phyloP scores from a whole-genome alignment of 2,329 filamentous ascomycete species.

The Hymenoscyphus fructigenus region DNA sequence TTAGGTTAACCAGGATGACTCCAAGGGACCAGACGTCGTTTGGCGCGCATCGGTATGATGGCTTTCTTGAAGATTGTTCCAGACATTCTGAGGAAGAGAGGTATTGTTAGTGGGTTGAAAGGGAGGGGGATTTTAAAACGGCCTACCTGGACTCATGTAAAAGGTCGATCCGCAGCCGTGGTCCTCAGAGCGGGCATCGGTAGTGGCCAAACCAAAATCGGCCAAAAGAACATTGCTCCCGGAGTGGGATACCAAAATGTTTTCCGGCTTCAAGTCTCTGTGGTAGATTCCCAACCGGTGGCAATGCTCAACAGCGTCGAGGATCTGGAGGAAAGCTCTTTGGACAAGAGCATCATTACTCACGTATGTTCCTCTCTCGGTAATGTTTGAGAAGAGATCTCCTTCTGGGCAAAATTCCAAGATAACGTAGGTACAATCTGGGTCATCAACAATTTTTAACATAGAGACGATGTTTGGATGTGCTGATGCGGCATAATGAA shows the following conservation, averaged over 20 bases:
- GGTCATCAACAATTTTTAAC: conserved; percentile 87
- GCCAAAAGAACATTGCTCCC: conserved; percentile 92
- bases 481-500: conserved; percentile 84
- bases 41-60: conserved; percentile 85
- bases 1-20: conserved; percentile 95
- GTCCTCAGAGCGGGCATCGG: conserved; percentile 80
- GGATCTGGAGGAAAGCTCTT: conserved; percentile 86
- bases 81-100: conserved; percentile 70
- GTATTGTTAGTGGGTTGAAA: conserved; percentile 33
- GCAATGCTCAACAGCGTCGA: conserved; percentile 96
- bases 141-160: conserved; percentile 98
- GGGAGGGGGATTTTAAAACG: conserved; percentile 23
- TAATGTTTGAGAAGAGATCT: conserved; percentile 96
- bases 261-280: conserved; percentile 96
- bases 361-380: conserved; percentile 88
- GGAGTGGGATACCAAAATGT: conserved; percentile 86
- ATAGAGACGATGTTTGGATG: conserved; percentile 94
- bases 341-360: conserved; percentile 87
- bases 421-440: conserved; percentile 92
- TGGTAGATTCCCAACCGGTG: conserved; percentile 94
- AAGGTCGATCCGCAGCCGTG: conserved; percentile 98
- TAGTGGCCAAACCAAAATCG: conserved; percentile 94
- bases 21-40: conserved; percentile 99
- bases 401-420: conserved; percentile 97
- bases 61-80: conserved; percentile 70